phyloP scores from a whole-genome alignment of 2,329 filamentous ascomycete genomes.

The Byssochlamys sp. region DNA sequence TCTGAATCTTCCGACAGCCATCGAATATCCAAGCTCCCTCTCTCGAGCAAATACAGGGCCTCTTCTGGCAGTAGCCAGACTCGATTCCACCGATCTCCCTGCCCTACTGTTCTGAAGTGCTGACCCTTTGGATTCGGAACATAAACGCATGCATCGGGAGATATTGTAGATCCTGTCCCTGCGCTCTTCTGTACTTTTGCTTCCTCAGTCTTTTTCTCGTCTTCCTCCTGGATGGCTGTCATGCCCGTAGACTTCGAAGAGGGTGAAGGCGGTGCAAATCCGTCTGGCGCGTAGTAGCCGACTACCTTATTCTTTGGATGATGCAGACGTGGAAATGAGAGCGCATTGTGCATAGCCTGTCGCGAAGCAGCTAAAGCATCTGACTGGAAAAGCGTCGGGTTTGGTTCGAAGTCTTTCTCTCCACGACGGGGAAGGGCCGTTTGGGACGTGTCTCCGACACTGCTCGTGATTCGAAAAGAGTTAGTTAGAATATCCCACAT shows the following conservation, averaged over 20 bases:
- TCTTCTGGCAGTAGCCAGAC: slow-evolving; percentile 88
- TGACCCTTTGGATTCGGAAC: slow-evolving; percentile 63
- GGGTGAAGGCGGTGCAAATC: slow-evolving; percentile 17
- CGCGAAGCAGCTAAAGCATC: slow-evolving; percentile 70
- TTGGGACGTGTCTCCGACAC: slow-evolving; percentile 24
- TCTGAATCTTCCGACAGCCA: slow-evolving; percentile 52
- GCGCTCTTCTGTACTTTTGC: slow-evolving; percentile 5
- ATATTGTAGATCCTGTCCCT: slow-evolving; percentile 13
- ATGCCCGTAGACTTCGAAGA: slow-evolving; percentile 3
- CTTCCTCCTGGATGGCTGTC: slow-evolving; percentile 9
- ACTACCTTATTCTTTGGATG: slow-evolving; percentile 55
- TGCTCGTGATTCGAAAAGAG: slow-evolving; percentile 4
- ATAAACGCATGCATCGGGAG: slow-evolving; percentile 43
- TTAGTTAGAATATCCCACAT: slow-evolving; percentile 20
- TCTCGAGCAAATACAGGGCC: slow-evolving; percentile 76
- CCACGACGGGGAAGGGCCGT: slow-evolving; percentile 69
- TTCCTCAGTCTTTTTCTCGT: slow-evolving; percentile 6
- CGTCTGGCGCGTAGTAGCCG: slow-evolving; percentile 64
- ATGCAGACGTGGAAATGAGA: slow-evolving; percentile 68
- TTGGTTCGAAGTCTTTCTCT: slow-evolving; percentile 93
- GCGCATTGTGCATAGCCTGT: slow-evolving; percentile 77
- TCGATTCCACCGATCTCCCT: slow-evolving; percentile 53
- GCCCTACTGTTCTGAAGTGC: slow-evolving; percentile 68
- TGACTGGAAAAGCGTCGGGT: slow-evolving; percentile 75
- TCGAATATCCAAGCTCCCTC: slow-evolving; percentile 76